Evolutionary conservation across 192 early-diverging fungal species (phyloP).

Genomic region (Backusella psychrophila): DNA sequence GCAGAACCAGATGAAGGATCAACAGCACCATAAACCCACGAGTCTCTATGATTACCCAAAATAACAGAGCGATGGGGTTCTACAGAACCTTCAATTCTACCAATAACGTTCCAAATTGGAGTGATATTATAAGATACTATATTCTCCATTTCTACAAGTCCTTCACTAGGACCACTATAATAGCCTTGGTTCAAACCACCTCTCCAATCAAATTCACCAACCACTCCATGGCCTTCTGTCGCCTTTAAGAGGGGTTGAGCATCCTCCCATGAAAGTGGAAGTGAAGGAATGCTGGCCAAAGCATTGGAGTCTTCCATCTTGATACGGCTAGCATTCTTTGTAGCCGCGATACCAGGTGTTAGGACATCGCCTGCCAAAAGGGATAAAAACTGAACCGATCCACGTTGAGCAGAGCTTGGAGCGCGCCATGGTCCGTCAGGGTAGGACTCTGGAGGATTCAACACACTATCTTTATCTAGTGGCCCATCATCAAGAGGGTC

Average conservation of each 20-base stretch:
- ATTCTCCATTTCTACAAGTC: constrained; percentile 51
- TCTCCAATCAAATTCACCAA: constrained; percentile 36
- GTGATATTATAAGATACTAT: constrained; percentile 47
- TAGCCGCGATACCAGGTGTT: constrained; percentile 59
- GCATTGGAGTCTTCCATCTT: constrained; percentile 32
- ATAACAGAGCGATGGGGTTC: constrained; percentile 56
- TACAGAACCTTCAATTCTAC: constrained; percentile 50
- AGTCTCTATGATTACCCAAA: constrained; percentile 58
- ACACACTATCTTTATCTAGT: constrained; percentile 19
- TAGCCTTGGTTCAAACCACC: constrained; percentile 59
- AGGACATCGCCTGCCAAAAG: constrained; percentile 62
- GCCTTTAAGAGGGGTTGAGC: constrained; percentile 58
- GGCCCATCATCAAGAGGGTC: constrained; percentile 66
- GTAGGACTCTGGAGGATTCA: constrained; percentile 24
- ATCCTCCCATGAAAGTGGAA: constrained; percentile 61
- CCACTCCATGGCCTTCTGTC: constrained; percentile 44
- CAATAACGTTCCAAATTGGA: constrained; percentile 65
- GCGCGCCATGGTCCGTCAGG: constrained; percentile 46
- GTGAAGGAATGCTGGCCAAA: constrained; percentile 58
- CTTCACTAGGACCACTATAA: constrained; percentile 57
- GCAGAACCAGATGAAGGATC: constrained; percentile 66
- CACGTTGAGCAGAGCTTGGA: constrained; percentile 55
- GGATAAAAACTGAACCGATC: constrained; percentile 49
- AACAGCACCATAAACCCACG: constrained; percentile 64
- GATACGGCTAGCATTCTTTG: constrained; percentile 47